Percentiles rank a stretch among this genome's conserved stretches.
Conservation (phyloP, 139 green algal species). For the Haematococcus lacustris region DNA sequence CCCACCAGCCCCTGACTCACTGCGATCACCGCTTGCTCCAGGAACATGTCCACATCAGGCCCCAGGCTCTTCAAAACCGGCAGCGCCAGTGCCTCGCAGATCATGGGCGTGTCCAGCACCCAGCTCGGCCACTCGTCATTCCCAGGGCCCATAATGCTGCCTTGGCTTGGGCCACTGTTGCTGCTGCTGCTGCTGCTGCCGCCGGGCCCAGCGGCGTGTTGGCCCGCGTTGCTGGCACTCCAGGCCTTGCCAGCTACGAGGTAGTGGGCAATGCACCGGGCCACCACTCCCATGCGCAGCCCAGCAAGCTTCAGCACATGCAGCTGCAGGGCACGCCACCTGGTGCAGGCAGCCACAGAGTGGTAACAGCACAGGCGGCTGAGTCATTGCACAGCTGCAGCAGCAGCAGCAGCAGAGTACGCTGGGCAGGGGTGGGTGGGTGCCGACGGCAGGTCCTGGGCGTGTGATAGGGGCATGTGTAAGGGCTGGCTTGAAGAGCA, state of each 20-base stretch:
- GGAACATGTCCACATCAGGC: constrained; percentile 49
- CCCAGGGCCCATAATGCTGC: no score
- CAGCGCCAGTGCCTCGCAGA: constrained; percentile 14
- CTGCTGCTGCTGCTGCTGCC: no score
- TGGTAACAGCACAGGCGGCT: background rate
- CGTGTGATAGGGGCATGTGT: no score
- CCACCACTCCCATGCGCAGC: constrained; percentile 26
- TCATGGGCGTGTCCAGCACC: constrained; percentile 17
- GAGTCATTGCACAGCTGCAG: background rate
- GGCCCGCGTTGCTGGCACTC: background rate
- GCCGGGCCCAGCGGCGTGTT: no score
- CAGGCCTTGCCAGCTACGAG: constrained; percentile 20
- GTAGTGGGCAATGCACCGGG: constrained; percentile 50
- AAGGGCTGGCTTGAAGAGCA: no score
- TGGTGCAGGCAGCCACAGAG: constrained; percentile 6
- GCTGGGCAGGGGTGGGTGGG: no score
- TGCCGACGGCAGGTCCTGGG: no score
- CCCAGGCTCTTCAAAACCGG: background rate
- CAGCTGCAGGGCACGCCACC: constrained; percentile 40
- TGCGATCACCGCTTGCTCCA: constrained; percentile 65
- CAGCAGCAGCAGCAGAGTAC: background rate
- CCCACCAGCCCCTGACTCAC: background rate
- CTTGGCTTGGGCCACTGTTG: no score
- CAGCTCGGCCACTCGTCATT: no score
- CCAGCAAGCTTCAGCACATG: constrained; percentile 30